Base-by-base conservation (phyloP, 140 eudicot genomes). In the Erigeron philadelphicus region DNA sequence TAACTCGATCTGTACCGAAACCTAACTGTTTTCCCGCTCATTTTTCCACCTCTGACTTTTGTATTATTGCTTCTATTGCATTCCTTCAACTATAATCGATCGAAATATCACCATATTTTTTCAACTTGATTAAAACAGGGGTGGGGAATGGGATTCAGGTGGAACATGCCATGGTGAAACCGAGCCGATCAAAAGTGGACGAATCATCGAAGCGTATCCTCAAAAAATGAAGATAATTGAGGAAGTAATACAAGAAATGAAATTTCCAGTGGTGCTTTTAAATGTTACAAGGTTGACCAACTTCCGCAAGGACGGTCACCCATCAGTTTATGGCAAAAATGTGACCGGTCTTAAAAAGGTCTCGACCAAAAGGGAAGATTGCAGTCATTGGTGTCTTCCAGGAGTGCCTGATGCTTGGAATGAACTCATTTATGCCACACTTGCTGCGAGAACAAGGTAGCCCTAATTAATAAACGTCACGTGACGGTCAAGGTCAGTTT, bases 391-490 rank as follows among this genome's bases (percentile, higher is more conserved):
- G 98, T 89, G 98, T 76, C 96, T 92, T 78, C 98, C 98, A 5
- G 98, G 98, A 25, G 90, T 92, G n/a, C 98, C 98, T 1, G 98
- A 92, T 58, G 95, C 93, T 6, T 92, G 98, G 98, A 92, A 92
- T 78, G 98, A 92, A 79, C 88, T 92, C 41, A 83, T 92, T 75
- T 92, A 86, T 76, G 83, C 92, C 60, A 82, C 92, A 58, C 64
- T 92, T 73, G 83, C 84, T 13, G 79, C 79, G 43, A 38, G 17
- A 43, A 64, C 68, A 64, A 44, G 40, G 45, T 53, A 71, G 71
- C 58, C 11, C 41, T 40, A 38, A 49, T 41, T 1, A 71, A 47
- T 61, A 75, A 43, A 61, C 11, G 48, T 38, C 70, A 72, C 41
- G 8, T 2, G 49, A 61, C 15, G 67, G 46, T 35, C 67, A 61